Conservation (phyloP, 2,329 filamentous ascomycete species). For the Aspergillus versicolor region DNA sequence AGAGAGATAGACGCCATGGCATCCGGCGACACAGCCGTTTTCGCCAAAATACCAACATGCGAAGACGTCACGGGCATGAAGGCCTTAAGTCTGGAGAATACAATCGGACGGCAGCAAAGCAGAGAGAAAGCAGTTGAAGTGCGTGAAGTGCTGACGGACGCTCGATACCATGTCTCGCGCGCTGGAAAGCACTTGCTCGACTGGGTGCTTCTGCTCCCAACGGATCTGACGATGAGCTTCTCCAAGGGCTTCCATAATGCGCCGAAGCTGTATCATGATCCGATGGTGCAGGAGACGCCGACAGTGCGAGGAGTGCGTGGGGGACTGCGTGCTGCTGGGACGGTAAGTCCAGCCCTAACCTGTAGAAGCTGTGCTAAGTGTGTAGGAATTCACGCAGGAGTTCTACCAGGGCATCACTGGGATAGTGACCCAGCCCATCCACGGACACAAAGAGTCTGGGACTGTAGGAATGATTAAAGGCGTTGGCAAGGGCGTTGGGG, state of each 20-base stretch:
- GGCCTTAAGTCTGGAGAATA: conserved; percentile 14
- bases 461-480: conserved; percentile 71
- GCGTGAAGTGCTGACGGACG: conserved; percentile 48
- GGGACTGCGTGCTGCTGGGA: conserved; percentile 74
- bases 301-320: conserved; percentile 76
- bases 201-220: conserved; percentile 74
- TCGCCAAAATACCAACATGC: not conserved
- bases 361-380: not conserved
- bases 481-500: conserved; percentile 79
- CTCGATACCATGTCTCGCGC: conserved; percentile 64
- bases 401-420: conserved; percentile 81
- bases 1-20: not conserved
- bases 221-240: conserved; percentile 80
- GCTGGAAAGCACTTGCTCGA: conserved; percentile 70
- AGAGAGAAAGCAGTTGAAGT: conserved; percentile 3
- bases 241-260: conserved; percentile 87
- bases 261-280: conserved; percentile 80
- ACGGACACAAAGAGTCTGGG: conserved; percentile 66
- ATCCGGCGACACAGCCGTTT: not conserved
- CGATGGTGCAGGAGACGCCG: conserved; percentile 73
- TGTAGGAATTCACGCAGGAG: conserved; percentile 68
- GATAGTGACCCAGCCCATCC: conserved; percentile 72
- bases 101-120: conserved; percentile 4
- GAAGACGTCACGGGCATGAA: not conserved
- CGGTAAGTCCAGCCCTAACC: conserved; percentile 40